Evolutionary conservation across 495 filamentous ascomycete genomes (phyloP).

Genomic region (Saxophila tyrrhenica): DNA sequence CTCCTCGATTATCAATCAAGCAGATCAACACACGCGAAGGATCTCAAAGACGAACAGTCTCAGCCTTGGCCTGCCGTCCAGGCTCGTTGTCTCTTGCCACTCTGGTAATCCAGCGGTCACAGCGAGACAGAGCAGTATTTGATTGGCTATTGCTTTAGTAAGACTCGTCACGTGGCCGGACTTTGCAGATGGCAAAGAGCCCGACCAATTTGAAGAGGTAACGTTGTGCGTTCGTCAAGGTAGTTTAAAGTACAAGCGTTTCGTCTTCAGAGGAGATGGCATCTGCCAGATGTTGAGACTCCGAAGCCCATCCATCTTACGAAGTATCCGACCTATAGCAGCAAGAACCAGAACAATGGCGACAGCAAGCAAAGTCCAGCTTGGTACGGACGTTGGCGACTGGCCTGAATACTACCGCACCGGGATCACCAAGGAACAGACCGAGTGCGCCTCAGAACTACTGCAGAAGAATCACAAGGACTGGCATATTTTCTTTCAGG

Average conservation of each 20-base stretch:
- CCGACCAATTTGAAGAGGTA: no score
- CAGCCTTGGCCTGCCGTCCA: not conserved
- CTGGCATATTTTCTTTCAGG: constrained; percentile 71
- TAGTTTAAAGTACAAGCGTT: no score
- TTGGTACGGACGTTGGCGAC: constrained; percentile 39
- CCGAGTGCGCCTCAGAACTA: constrained; percentile 49
- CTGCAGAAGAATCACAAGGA: constrained; percentile 64
- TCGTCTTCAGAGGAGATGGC: no score
- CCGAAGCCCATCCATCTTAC: not conserved
- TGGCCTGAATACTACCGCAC: constrained; percentile 45
- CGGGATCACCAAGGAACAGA: constrained; percentile 43
- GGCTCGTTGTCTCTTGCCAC: not conserved
- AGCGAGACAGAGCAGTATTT: not conserved
- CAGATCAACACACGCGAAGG: no score
- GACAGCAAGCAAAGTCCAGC: constrained; percentile 48
- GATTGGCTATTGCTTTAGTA: not conserved
- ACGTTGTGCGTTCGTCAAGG: no score
- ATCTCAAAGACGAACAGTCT: no score
- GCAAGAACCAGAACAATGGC: constrained; percentile 42
- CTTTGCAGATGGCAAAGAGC: no score
- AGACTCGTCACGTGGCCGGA: no score
- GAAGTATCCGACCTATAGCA: not conserved
- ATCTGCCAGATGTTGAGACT: not conserved
- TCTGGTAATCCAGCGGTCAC: not conserved
- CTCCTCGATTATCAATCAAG: no score